Evolutionary conservation across 2,329 filamentous ascomycete genomes (phyloP).

Genomic region (Pseudogymnoascus sp.): DNA sequence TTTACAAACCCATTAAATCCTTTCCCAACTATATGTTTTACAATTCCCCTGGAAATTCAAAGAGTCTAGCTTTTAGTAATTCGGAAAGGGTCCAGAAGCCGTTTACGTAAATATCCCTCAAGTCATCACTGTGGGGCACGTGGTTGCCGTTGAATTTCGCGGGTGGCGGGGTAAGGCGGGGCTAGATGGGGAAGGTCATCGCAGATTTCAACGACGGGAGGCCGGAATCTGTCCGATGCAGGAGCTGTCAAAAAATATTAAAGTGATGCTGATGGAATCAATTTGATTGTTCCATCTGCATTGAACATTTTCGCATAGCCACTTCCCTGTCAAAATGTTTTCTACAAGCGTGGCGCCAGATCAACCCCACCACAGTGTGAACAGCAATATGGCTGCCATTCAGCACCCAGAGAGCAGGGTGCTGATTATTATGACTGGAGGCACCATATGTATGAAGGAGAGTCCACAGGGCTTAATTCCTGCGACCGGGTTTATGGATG

Average conservation of each 20-base stretch:
- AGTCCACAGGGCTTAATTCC: conserved; percentile 59
- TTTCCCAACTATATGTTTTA: too few species aligned
- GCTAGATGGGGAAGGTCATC: not conserved
- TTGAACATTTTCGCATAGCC: not conserved
- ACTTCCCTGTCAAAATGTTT: not conserved
- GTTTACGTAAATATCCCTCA: conserved; percentile 9
- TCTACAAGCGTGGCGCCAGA: not conserved
- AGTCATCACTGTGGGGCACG: conserved; percentile 1
- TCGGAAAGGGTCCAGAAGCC: not conserved
- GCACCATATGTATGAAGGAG: conserved; percentile 62
- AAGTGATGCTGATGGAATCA: not conserved
- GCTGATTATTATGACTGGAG: conserved; percentile 61
- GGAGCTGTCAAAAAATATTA: not conserved
- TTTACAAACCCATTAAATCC: not conserved
- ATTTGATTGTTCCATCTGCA: not conserved
- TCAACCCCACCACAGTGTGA: not conserved
- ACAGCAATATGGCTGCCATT: not conserved
- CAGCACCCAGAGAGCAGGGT: conserved; percentile 45
- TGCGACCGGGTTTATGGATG: conserved; percentile 50
- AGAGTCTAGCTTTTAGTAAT: not conserved
- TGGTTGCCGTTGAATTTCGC: not conserved
- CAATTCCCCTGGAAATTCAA: too few species aligned
- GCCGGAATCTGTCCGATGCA: not conserved
- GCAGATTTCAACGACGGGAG: conserved; percentile 1
- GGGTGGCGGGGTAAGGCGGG: conserved; percentile 7